Percentiles rank a stretch among this genome's conserved stretches.
These are phyloP conservation scores for Xerocomellus intermedius DNA, from an alignment of 768 basidiomycete genomes.

Conservation along the genomic window DNA sequence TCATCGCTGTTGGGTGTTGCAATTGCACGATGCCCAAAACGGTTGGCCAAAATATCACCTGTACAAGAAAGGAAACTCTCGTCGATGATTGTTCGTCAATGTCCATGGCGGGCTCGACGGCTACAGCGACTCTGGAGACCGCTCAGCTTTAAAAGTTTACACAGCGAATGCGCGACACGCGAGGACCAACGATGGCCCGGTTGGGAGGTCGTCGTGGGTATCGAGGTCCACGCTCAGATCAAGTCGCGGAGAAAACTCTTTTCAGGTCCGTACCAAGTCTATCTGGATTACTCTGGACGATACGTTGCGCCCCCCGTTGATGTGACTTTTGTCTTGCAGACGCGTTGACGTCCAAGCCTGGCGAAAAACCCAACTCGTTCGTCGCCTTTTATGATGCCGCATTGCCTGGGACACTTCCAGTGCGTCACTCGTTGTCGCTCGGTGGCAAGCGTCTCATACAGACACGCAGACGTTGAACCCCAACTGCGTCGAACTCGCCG, in stretches of 20 bases:
- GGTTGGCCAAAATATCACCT: not conserved
- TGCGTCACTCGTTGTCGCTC: conserved; percentile 37
- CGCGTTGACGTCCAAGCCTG: conserved; percentile 40
- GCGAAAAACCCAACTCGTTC: conserved; percentile 65
- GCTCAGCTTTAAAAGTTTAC: not conserved
- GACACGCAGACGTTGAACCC: conserved; percentile 45
- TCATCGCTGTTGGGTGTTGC: too few relatives aligned
- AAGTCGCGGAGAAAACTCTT: conserved; percentile 87
- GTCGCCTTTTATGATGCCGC: conserved; percentile 84
- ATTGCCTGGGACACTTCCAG: conserved; percentile 91
- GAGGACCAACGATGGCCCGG: conserved; percentile 63
- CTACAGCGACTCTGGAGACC: conserved; percentile 17
- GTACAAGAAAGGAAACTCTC: conserved; percentile 15
- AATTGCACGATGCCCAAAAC: too few relatives aligned
- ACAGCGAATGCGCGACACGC: conserved; percentile 4
- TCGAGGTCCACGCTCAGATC: conserved; percentile 95
- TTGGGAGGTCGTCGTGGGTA: conserved; percentile 88
- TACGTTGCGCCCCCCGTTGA: not conserved
- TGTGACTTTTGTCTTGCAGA: conserved; percentile 27
- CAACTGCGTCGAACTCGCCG: conserved; percentile 72
- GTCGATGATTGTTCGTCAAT: conserved; percentile 22
- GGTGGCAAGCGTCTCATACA: not conserved
- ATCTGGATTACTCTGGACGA: too few relatives aligned
- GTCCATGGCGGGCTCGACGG: conserved; percentile 14
- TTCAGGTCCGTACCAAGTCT: conserved; percentile 49